Evolutionary conservation across 2,329 filamentous ascomycete species (phyloP).

Genomic region (Colletotrichum cuscutae): DNA sequence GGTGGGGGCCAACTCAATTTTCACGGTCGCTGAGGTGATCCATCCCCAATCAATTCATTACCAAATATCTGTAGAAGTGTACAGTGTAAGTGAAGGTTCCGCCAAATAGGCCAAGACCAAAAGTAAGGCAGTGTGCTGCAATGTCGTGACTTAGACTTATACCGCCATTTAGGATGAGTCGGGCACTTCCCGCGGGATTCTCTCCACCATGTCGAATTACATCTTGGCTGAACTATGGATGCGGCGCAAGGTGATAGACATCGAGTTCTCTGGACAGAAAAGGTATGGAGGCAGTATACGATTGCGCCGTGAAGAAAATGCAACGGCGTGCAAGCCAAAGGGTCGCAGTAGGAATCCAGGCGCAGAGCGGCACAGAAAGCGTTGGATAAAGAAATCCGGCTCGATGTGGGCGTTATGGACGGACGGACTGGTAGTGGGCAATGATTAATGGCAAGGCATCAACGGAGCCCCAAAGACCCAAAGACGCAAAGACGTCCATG

Average conservation of each 20-base stretch:
- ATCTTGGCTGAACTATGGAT: not conserved
- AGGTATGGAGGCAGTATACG: not conserved
- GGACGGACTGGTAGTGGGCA: not conserved
- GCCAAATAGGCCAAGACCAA: not conserved
- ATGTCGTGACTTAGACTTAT: not conserved
- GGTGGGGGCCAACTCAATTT: constrained; percentile 13
- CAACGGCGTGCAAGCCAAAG: not conserved
- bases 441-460: not conserved
- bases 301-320: not conserved
- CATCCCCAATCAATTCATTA: not conserved
- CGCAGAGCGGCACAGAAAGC: constrained; percentile 4
- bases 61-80: not conserved
- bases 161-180: not conserved
- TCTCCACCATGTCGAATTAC: not conserved
- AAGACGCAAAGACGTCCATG: too few relatives aligned
- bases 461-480: not conserved
- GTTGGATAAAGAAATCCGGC: not conserved
- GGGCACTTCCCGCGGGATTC: not conserved
- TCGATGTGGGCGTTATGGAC: not conserved
- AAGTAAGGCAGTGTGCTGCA: not conserved
- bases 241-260: not conserved
- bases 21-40: not conserved
- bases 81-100: not conserved
- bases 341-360: not conserved
- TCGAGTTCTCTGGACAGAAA: not conserved